Conservation (phyloP, 768 basidiomycete species). For the Tylopilus felleus region DNA sequence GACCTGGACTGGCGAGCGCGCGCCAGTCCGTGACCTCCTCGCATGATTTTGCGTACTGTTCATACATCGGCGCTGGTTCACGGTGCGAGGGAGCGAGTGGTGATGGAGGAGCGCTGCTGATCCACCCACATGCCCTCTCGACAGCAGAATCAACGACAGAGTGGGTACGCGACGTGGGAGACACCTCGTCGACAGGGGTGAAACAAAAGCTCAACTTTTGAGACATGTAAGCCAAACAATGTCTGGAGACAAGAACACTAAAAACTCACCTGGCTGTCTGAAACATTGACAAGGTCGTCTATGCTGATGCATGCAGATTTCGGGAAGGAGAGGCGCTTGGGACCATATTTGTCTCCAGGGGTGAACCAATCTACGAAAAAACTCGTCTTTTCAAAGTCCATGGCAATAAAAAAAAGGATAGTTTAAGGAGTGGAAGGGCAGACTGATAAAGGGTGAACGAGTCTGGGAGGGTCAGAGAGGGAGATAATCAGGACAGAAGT, state of each 20-base stretch:
- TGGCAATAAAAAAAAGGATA: constrained; percentile 13
- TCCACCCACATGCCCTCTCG: constrained; percentile 21
- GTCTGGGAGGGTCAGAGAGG: constrained; percentile 5
- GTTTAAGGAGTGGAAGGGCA: constrained; percentile 4
- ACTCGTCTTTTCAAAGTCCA: constrained; percentile 33
- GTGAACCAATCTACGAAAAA: constrained; percentile 32
- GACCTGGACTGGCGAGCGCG: neutral
- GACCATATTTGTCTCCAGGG: constrained; percentile 25
- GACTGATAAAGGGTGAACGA: neutral
- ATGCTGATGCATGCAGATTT: constrained; percentile 32
- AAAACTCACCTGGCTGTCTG: constrained; percentile 27
- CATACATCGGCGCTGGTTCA: constrained; percentile 10
- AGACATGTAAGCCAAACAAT: constrained; percentile 8
- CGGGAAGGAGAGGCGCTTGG: constrained; percentile 32
- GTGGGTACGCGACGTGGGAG: constrained; percentile 8
- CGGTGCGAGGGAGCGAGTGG: neutral
- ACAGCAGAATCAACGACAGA: constrained; percentile 12
- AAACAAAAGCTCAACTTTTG: constrained; percentile 26
- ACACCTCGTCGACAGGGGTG: constrained; percentile 11
- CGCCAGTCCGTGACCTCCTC: constrained; percentile 6
- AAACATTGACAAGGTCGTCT: constrained; percentile 24
- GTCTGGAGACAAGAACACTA: neutral
- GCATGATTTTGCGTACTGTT: neutral
- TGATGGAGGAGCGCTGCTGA: constrained; percentile 18
- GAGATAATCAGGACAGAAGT: constrained; percentile 2